phyloP scores from a whole-genome alignment of 2,329 filamentous ascomycete genomes.

The Polychaeton citri region DNA sequence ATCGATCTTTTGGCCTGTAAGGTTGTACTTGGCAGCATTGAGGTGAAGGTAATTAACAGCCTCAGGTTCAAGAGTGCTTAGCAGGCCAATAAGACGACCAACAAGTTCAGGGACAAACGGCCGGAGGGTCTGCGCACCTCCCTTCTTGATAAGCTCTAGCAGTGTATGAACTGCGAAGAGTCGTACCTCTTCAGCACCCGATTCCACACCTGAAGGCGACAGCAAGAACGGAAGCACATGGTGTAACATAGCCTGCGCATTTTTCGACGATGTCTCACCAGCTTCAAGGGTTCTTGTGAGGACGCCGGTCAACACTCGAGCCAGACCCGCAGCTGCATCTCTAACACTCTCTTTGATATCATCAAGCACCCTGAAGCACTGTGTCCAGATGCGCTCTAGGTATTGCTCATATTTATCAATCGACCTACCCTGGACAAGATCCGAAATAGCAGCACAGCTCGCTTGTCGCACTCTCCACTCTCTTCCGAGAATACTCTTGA shows the following conservation, averaged over 20 bases:
- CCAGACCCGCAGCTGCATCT: slow-evolving; percentile 65
- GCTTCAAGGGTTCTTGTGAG: slow-evolving; percentile 77
- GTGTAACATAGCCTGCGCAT: slow-evolving; percentile 66
- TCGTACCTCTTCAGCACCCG: slow-evolving; percentile 75
- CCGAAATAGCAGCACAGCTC: slow-evolving; percentile 77
- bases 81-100: slow-evolving; percentile 63
- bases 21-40: slow-evolving; percentile 68
- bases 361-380: slow-evolving; percentile 81
- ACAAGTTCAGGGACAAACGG: slow-evolving; percentile 74
- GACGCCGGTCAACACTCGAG: slow-evolving; percentile 70
- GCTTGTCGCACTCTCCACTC: slow-evolving; percentile 93
- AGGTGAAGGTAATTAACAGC: slow-evolving; percentile 87
- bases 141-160: slow-evolving; percentile 79
- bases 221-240: slow-evolving; percentile 83
- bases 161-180: slow-evolving; percentile 67
- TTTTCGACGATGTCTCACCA: slow-evolving; percentile 51
- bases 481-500: slow-evolving; percentile 73
- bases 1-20: slow-evolving; percentile 82
- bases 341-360: slow-evolving; percentile 91
- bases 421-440: slow-evolving; percentile 70
- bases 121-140: slow-evolving; percentile 58
- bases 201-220: slow-evolving; percentile 80
- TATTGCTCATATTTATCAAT: slow-evolving; percentile 61
- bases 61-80: slow-evolving; percentile 82
- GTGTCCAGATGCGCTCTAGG: slow-evolving; percentile 71